Evolutionary conservation across 352 stramenopile genomes (phyloP), one percentile per base, ranked within the genome.

Genomic region (Phytophthora kernoviae): DNA sequence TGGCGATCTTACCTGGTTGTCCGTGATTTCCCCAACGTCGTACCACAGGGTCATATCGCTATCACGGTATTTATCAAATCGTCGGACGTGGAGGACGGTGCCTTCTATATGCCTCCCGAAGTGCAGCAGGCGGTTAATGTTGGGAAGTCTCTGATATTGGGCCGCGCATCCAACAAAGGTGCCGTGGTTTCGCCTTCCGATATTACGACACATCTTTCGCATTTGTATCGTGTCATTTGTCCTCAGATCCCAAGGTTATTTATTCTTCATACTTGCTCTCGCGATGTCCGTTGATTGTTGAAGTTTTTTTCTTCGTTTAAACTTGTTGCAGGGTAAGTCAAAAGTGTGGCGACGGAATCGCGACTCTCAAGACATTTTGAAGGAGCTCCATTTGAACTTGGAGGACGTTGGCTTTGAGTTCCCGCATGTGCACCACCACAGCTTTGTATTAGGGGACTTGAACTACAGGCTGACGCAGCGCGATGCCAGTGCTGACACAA

Each of bases 121-220:
- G 74, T 84, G 5, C 76, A 85, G 26, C 78, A 90, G 49, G 81
- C 89, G 54, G 76, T 94, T 34, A 87, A 89, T 54, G 80, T 84
- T 12, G 86, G 86, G 15, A 91, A 89, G 44, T 92, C 84, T 36
- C 69, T 94, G 20, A 73, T 93, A 0, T 71, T 94, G 44, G 74
- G 84, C 0, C 83, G 84, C 15, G 87, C 89, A 27, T 90, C 85
- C 39, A 97, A 96, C 73, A 97, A 97, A 69, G 90, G 90, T 41
- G 87, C 84, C n/a, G 89, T 96, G 14, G 89, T 18, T 84, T 97
- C 32, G 79, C 80, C 0, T 93, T 97, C 54, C 85, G 87, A 11
- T 94, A 96, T 55, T 89, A 86, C 56, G 87, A 96, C 62, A 88
- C 81, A 7, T 93, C 83, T 2, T 92, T 96, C 48, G 83, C 83